These are phyloP conservation scores for Metarhizium humberi DNA, from an alignment of 2,329 filamentous ascomycete species.

Conservation along the genomic window DNA sequence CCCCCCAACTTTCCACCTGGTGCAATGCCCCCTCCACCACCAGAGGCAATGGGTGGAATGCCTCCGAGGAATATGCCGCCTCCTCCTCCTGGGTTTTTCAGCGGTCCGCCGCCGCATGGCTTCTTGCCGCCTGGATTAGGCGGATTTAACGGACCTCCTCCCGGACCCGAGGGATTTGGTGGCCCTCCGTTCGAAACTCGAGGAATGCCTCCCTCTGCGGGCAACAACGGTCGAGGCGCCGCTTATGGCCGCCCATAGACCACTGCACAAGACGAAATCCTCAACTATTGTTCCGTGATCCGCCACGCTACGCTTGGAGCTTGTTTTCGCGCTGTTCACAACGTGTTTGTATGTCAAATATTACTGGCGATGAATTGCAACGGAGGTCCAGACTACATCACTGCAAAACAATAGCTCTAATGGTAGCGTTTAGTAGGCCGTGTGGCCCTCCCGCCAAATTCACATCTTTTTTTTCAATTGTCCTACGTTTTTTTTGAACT, in stretches of 20 bases:
- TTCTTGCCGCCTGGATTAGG: slow-evolving; percentile 47
- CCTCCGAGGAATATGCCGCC: slow-evolving; percentile 44
- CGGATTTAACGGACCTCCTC: slow-evolving; percentile 44
- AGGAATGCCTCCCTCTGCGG: slow-evolving; percentile 40
- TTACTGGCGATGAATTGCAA: neutral
- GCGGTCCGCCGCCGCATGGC: slow-evolving; percentile 38
- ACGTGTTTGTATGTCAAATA: neutral
- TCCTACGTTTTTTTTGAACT: neutral
- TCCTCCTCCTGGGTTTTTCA: slow-evolving; percentile 50
- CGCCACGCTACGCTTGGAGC: neutral
- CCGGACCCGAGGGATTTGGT: slow-evolving; percentile 35
- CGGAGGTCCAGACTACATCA: neutral
- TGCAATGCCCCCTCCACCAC: slow-evolving; percentile 30
- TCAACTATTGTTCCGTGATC: neutral
- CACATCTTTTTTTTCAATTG: neutral
- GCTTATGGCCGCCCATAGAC: slow-evolving; percentile 22
- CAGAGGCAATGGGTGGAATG: slow-evolving; percentile 39
- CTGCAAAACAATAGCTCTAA: neutral
- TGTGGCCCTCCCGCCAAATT: neutral
- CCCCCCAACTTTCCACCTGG: slow-evolving; percentile 50
- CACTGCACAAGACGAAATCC: neutral
- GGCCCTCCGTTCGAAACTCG: slow-evolving; percentile 44
- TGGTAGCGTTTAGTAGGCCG: neutral
- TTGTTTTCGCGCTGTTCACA: neutral
- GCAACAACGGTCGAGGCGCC: slow-evolving; percentile 28